phyloP scores from a whole-genome alignment of 2,329 filamentous ascomycete species.

The Cadophora gregata region DNA sequence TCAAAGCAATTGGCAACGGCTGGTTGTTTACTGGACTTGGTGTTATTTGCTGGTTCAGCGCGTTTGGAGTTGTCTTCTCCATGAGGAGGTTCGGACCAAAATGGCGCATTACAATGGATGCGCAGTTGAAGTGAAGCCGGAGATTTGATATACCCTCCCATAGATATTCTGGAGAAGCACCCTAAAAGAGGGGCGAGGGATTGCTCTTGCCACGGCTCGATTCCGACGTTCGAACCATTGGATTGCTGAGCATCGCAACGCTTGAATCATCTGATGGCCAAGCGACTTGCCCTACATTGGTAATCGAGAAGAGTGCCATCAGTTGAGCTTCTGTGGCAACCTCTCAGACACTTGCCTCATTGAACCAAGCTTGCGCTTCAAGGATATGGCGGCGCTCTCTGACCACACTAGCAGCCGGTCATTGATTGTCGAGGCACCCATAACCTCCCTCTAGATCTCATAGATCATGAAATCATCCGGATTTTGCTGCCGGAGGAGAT shows the following conservation, averaged over 20 bases:
- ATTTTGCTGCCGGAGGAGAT: conserved; percentile 33
- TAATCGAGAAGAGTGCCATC: conserved; percentile 18
- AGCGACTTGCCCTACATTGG: neutral
- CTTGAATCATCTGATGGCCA: conserved; percentile 26
- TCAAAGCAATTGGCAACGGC: conserved; percentile 73
- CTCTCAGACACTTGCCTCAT: conserved; percentile 24
- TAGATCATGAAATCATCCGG: conserved; percentile 29
- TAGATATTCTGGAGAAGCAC: neutral
- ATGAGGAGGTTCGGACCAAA: conserved; percentile 64
- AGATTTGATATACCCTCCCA: neutral
- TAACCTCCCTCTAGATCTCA: conserved; percentile 30
- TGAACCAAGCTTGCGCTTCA: conserved; percentile 34
- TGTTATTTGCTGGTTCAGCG: conserved; percentile 61
- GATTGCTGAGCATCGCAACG: conserved; percentile 19
- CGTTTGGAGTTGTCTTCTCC: conserved; percentile 62
- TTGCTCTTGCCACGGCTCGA: conserved; percentile 3
- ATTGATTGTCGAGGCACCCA: conserved; percentile 15
- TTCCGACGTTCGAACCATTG: conserved; percentile 7
- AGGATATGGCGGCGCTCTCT: conserved; percentile 21
- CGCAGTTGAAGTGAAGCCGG: conserved; percentile 31
- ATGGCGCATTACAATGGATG: conserved; percentile 71
- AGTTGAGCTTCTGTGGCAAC: conserved; percentile 25
- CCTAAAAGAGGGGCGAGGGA: neutral
- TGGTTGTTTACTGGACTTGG: conserved; percentile 74
- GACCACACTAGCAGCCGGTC: conserved; percentile 31